Base-by-base conservation (phyloP, 768 basidiomycete genomes). In the Leccinellum rugosiceps region DNA sequence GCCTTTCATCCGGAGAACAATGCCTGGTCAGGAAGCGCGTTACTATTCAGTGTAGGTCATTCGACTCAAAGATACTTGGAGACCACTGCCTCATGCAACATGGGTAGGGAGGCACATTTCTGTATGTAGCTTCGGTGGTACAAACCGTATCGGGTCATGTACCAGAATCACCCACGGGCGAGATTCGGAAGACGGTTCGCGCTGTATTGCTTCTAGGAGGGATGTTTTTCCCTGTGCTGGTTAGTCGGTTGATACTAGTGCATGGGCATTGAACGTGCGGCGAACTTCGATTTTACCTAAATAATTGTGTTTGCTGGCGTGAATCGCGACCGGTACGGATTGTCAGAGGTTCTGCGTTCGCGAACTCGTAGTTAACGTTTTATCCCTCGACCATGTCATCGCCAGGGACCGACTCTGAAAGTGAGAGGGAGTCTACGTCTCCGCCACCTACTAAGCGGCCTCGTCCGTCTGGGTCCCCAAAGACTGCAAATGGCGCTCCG, bases 71-170 rank as follows among this genome's bases (percentile, higher is more conserved):
- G 38, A 11, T 23, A 23, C 21, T 34, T 30, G 19, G 26, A 44
- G 26, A 49, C 38, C 9, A 21, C 32, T 46, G 15, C 30, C 44
- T 67, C 30, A 60, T 49, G 52, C 25, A 7, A 30, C 8, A 31
- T 44, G 31, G 8, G 32, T 55, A 94, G 92, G 94, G 92, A 46
- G 94, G 94, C 9, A 94, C 92, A 3, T 97, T 97, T 74, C 78
- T 98, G 38, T 97, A 96, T 67, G 95, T 98, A 9, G 93, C 94
- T 1, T 94, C 94, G 1, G 87, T 92, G 41, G 77, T 94, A n/a
- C 91, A 92, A 66, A 83, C 89, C 3, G 80, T 87, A 31, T 85
- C 87, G 31, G 76, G 80, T 17, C 77, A 79, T 52, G 68, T 71
- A 26, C 72, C 67, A 38, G 74, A 62, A 59, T 57, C 62, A 26